A percentile compares a stretch with the other conserved stretches of the same genome.
phyloP scores from a whole-genome alignment of 495 filamentous ascomycete species.

The Hyphodiscus hymeniophilus region DNA sequence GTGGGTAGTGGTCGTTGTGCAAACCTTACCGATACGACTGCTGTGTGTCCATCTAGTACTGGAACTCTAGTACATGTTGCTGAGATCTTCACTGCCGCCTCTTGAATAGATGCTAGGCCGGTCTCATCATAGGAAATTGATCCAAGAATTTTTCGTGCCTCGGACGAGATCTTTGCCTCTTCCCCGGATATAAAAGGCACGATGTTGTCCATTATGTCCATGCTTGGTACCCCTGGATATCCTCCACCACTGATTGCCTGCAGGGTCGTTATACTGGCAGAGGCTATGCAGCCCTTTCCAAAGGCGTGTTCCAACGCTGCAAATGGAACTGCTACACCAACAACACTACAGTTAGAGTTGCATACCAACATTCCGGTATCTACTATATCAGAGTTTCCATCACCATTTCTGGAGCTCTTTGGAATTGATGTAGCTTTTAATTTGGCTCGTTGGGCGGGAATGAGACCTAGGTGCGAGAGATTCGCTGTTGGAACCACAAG shows the following conservation, averaged over 20 bases:
- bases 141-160: slow-evolving; percentile 81
- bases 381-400: no score
- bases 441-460: slow-evolving; percentile 73
- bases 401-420: no score
- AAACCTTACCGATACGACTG: slow-evolving; percentile 73
- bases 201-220: slow-evolving; percentile 72
- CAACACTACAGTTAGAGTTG: slow-evolving; percentile 88
- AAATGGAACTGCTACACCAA: slow-evolving; percentile 82
- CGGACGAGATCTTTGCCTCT: slow-evolving; percentile 81
- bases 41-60: slow-evolving; percentile 79
- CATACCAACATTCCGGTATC: slow-evolving; percentile 83
- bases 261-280: slow-evolving; percentile 77
- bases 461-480: slow-evolving; percentile 65
- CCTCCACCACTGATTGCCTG: slow-evolving; percentile 73
- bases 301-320: slow-evolving; percentile 72
- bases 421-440: slow-evolving; percentile 53
- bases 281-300: slow-evolving; percentile 61
- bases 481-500: slow-evolving; percentile 83
- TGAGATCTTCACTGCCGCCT: slow-evolving; percentile 54
- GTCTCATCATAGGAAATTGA: slow-evolving; percentile 53
- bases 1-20: slow-evolving; percentile 33
- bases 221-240: slow-evolving; percentile 77
- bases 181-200: slow-evolving; percentile 83
- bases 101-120: slow-evolving; percentile 61
- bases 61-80: slow-evolving; percentile 77